These are phyloP conservation scores for Gardenia jasminoides DNA, from an alignment of 257 asterid species.

Conservation along the genomic window DNA sequence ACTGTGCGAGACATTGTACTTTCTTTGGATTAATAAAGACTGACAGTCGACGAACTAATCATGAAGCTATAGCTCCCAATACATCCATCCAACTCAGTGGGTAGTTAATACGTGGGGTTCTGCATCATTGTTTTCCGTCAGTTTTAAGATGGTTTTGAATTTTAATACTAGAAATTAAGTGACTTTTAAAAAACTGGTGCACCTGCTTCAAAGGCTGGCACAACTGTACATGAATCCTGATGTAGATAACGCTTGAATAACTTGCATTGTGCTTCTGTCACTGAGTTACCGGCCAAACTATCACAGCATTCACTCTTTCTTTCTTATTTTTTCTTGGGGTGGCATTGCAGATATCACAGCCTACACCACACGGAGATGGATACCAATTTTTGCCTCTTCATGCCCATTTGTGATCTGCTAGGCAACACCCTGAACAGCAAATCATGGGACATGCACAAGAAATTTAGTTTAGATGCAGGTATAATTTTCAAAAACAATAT, in stretches of 20 bases:
- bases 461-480: conserved; percentile 57
- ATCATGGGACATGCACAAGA: conserved; percentile 71
- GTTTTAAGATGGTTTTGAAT: not conserved
- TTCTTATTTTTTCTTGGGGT: not conserved
- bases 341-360: conserved; percentile 64
- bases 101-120: not conserved
- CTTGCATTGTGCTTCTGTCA: not conserved
- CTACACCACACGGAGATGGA: conserved; percentile 60
- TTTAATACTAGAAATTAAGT: not conserved
- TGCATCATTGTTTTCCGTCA: not conserved
- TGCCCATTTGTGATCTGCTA: conserved; percentile 77
- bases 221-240: not conserved
- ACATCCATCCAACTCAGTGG: conserved; percentile 8
- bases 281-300: not conserved
- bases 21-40: not conserved
- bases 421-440: conserved; percentile 67
- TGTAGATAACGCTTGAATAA: not conserved
- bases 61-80: not conserved
- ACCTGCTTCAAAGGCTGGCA: not conserved
- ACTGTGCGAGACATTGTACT: not conserved
- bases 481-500: not conserved
- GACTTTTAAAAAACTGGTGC: not conserved
- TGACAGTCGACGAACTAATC: not conserved
- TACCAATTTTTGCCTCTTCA: conserved; percentile 80
- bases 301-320: not conserved